Evolutionary conservation across 1,284 basidiomycete genomes (phyloP), one percentile per base, ranked within the genome.

Genomic region (Thelephora terrestris): DNA sequence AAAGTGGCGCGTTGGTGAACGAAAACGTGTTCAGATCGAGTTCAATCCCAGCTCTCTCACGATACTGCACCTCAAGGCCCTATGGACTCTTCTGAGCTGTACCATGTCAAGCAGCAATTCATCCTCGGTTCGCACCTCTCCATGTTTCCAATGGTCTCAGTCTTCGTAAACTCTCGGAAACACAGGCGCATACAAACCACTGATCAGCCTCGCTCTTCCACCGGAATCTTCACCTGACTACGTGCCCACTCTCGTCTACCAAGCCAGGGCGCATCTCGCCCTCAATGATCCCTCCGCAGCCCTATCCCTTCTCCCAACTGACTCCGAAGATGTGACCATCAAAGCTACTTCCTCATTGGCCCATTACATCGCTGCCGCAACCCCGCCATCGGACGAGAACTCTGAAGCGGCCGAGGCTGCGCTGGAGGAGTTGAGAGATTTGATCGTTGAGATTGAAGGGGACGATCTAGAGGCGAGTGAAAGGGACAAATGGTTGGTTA

Each of bases 81-180:
- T 24, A 88, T 91, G 87, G 83, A 85, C 52, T 85, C 85, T n/a
- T 78, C 85, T 49, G 78, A 88, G 50, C 70, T 92, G 18, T 92
- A 89, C 66, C 79, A 86, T 63, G 70, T 88, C 62, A 90, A 88
- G 65, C 87, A 91, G 58, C 85, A 90, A 53, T 93, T 92, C 64
- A 76, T 81, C 50, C 79, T 91, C 24, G 83, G 86, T 84, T 61
- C 53, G 65, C 57, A 2, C 36, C 40, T 23, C 20, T 20, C 27
- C 18, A 6, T 10, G 7, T 21, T 29, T 9, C n/a, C 25, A 3
- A 12, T 25, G 7, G 25, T 40, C 18, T 45, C 24, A 32, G 17
- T 46, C 42, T 43, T 43, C 44, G 43, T 52, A 45, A 50, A 43
- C 20, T 44, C n/a, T 35, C 23, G 35, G 14, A 25, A 23, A 23